Base-by-base conservation (phyloP, 2,329 filamentous ascomycete species). In the Polytolypa hystricis region DNA sequence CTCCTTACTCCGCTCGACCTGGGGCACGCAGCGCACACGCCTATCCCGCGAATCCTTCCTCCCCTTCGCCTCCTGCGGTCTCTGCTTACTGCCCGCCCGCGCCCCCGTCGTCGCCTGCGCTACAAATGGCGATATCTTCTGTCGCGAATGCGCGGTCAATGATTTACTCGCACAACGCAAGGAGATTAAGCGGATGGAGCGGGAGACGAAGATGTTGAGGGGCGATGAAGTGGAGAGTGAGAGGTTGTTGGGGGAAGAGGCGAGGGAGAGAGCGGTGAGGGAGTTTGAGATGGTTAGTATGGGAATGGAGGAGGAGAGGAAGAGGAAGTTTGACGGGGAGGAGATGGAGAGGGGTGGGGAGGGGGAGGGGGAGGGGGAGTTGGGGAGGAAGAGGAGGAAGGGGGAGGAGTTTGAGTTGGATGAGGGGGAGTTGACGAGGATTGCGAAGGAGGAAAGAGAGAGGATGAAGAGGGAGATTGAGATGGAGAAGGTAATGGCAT, bases 101-200 rank as follows among this genome's bases (percentile, higher is more conserved):
- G 76, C 85, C 31, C 87, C 91, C 1, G 86, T 95, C 16, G 85
- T 95, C 23, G 78, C 84, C 15, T 96, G 89, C 59, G 67, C 73
- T 2, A 61, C 61, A 2, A 74, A 79, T 45, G 89, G 89, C 42
- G 87, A 96, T 58, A 70, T 98, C 10, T 96, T 96, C 65, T 98
- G 89, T 59, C 79, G 85, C 48, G 91, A 96, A 65, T 98, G 89
- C 64, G 87, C 86, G 6, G 74, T 96, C 36, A 79, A 70, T 47
- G 94, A 96, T 51, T 77, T 98, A n/a, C 70, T 96, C 1, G 74
- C 85, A 1, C 89, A 98, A 60, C 80, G 84, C 48, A 83, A 87
- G 62, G 91, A 96, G 55, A 87, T 93, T 45, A 91, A 86, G 56
- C 75, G 91, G 0, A 55, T 83, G 2, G 83, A 84, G 42, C 81